Evolutionary conservation across 1,139 yeast genomes (phyloP), one percentile per base, ranked within the genome.

Genomic region (Taphrina confusa): DNA sequence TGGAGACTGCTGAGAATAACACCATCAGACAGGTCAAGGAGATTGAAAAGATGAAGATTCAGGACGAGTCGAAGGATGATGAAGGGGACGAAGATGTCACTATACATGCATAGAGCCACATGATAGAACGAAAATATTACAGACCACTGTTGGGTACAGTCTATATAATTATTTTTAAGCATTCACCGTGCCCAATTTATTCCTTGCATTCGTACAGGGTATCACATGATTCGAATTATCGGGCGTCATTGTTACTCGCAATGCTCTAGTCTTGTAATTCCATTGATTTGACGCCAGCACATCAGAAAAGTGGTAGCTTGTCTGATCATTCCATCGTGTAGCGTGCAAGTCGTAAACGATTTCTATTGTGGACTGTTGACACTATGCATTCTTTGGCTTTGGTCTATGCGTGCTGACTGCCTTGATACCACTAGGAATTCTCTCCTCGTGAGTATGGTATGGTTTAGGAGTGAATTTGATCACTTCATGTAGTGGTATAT

Each of bases 321-420:
- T n/a, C 9, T 30, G 34, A n/a, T n/a, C 34, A 9, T 9, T n/a
- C n/a, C n/a, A 9, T 30, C 11, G 11, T 9, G 34, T n/a, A 30
- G 34, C 9, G n/a, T 9, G 34, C 11, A 30, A 9, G n/a, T 30
- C 34, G n/a, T n/a, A 30, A 9, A 30, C n/a, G 34, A 9, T 9
- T 30, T n/a, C n/a, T 9, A 9, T 30, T 9, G 11, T n/a, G 9
- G 34, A 9, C n/a, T n/a, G n/a, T 33, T 5, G 37, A 39, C 14
- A 11, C 14, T 37, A 39, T 20, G 25, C 46, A 37, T 37, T 27
- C 25, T 37, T 50, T 23, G 52, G 57, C 27, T 42, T 55, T 6
- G 63, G 60, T n/a, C 95, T 88, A 72, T 91, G 92, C 0, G 99
- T 92, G 68, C 94, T 85, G 5, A 92, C 99, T 0, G 98, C 98